Conservation (phyloP, 106 monocot genomes). For the Apostasia shenzhenica region DNA sequence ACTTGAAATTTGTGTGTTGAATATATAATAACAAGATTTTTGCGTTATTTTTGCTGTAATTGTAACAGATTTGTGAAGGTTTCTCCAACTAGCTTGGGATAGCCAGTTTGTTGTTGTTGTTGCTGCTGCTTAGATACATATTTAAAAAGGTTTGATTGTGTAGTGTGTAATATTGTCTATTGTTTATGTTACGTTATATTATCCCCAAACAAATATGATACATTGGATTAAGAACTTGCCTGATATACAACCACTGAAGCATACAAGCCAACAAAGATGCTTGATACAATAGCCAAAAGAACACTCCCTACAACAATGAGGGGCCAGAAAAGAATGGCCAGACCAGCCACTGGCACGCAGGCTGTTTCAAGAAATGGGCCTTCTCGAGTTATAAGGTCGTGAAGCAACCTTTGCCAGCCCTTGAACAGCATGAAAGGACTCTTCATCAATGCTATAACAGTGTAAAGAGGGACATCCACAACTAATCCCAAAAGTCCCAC, state of each 20-base stretch:
- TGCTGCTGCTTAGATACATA: too few relatives aligned
- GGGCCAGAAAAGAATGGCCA: conserved; percentile 87
- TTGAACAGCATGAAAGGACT: conserved; percentile 97
- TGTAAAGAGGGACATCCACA: conserved; percentile 81
- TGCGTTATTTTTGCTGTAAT: too few relatives aligned
- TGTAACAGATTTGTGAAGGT: too few relatives aligned
- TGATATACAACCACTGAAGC: conserved; percentile 82
- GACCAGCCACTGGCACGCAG: conserved; percentile 83
- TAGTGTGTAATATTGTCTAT: background rate
- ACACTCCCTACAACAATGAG: conserved; percentile 71
- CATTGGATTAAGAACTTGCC: conserved; percentile 20
- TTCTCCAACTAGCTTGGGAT: too few relatives aligned
- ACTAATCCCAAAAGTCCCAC: conserved; percentile 68
- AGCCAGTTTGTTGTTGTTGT: too few relatives aligned
- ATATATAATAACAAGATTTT: too few relatives aligned
- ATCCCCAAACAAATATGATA: background rate
- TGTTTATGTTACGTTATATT: background rate
- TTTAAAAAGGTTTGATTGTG: too few relatives aligned
- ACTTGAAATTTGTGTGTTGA: too few relatives aligned
- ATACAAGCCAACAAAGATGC: conserved; percentile 82
- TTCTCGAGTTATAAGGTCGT: conserved; percentile 77
- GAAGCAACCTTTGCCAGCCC: conserved; percentile 88
- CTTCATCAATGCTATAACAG: conserved; percentile 76
- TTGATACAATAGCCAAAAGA: conserved; percentile 58
- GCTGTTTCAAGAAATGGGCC: conserved; percentile 84